Conservation (phyloP, 169 alveolate species). For the Eimeria necatrix region DNA sequence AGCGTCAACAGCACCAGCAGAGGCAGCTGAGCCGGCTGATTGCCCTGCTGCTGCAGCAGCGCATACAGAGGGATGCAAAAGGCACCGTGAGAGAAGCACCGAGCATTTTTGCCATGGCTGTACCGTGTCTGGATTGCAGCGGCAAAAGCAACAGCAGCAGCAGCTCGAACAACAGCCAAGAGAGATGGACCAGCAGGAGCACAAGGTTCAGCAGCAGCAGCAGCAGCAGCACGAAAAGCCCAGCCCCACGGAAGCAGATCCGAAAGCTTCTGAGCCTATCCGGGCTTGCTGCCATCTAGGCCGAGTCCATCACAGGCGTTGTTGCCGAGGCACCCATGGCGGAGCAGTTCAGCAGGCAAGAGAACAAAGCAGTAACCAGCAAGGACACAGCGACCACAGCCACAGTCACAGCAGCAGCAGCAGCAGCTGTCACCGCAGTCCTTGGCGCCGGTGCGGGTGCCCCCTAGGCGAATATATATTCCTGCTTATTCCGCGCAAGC, state of each 20-base stretch:
- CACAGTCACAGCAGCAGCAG: slow-evolving; percentile 35
- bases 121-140: not conserved
- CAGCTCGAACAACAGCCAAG: slow-evolving; percentile 14
- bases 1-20: slow-evolving; percentile 1
- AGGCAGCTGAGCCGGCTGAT: not conserved
- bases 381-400: not conserved
- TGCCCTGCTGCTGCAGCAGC: not conserved
- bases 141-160: slow-evolving; percentile 15
- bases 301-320: not conserved
- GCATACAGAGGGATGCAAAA: not conserved
- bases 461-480: slow-evolving; percentile 40
- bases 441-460: slow-evolving; percentile 14
- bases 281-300: slow-evolving; percentile 15
- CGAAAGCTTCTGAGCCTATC: not conserved
- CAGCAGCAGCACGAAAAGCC: slow-evolving; percentile 7
- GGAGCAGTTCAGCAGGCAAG: not conserved
- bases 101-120: not conserved
- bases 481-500: slow-evolving; percentile 50
- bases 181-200: not conserved
- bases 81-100: slow-evolving; percentile 15
- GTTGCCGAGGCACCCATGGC: not conserved
- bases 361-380: not conserved
- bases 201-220: slow-evolving; percentile 5
- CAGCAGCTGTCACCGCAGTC: not conserved
- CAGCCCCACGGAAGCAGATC: slow-evolving; percentile 14